Evolutionary conservation across 441 rosid species (phyloP), one percentile per base, ranked within the genome.

Genomic region (Gossypium schwendimanii): DNA sequence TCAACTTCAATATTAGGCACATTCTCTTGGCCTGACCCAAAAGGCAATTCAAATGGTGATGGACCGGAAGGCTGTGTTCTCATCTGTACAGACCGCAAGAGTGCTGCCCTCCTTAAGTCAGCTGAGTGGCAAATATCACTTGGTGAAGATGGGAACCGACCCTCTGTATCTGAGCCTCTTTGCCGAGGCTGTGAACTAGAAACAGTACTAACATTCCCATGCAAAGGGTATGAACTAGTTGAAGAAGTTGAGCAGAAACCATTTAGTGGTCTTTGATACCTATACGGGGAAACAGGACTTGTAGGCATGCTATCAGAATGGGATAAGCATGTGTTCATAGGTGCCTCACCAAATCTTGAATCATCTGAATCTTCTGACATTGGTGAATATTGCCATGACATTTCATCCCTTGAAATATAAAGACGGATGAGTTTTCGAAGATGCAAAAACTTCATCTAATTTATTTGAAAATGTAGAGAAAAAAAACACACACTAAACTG

Each of bases 101-200:
- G 86, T 4, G 98, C 96, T 21, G 96, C 87, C 73, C 96, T 88
- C 75, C 97, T 89, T 74, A 94, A 75, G 82, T 92, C 96, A 33
- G 94, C 96, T 0, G 98, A 89, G 81, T 92, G 96, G 75, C 99
- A 92, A 72, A 94, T 94, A 78, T 92, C 98, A 50, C 98, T 94
- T 12, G 98, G 98, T 20, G 98, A 92, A 15, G 97, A 94, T 0
- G 97, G 98, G 77, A 92, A 89, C 76, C 98, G 84, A 44, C 96
- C 92, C 77, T 92, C 97, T 0, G 99, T 88, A 61, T 95, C 94
- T 2, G 97, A 92, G 28, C 91, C 88, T 79, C 93, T 82, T 47
- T 82, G 96, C 8, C 93, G 90, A 70, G 93, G 60, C 71, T 79
- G 94, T 45, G 93, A 80, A 71, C 73, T 69, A 33, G 85, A 17